Evolutionary conservation across 441 rosid species (phyloP), one percentile per base, ranked within the genome.

Genomic region (Hura crepitans): DNA sequence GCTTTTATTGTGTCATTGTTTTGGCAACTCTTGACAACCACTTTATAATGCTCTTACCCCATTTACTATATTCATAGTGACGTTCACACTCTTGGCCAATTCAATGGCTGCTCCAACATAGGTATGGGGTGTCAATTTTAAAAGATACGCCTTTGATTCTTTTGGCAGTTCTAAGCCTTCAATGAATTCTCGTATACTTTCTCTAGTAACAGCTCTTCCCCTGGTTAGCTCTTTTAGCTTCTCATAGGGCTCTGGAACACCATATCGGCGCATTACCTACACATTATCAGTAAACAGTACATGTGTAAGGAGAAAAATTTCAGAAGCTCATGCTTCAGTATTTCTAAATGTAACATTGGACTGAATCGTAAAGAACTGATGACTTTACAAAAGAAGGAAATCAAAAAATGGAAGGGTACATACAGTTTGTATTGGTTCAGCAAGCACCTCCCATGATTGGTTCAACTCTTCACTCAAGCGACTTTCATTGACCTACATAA

Each of bases 241-340:
- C 87, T 96, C 97, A 6, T 89, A 89, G 13, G 97, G 96, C 85
- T 91, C 97, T 49, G 96, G 97, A 72, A 93, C 96, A 54, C 96
- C 93, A 1, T 80, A 89, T 75, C 96, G 86, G 65, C 97, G 87
- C 99, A 96, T 89, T 43, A 96, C 96, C 99, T 91, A 43, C 47
- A 55, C n/a, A 70, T 14, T n/a, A 39, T 23, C 27, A 10, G 46
- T n/a, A 27, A 15, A 53, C n/a, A 13, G 12, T 14, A 42, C 23
- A 13, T 11, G 43, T 33, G 22, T 12, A 47, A 13, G 22, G 39
- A 15, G 65, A 49, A 55, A n/a, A 46, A 20, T 50, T 50, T 62
- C 15, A 30, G 15, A 54, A 51, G 11, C 5, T 62, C 55, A 31
- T 8, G 46, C 22, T 27, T 28, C 13, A 15, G 46, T 11, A 28